phyloP scores from a whole-genome alignment of 2,329 filamentous ascomycete species.

The Fusarium oxysporum region DNA sequence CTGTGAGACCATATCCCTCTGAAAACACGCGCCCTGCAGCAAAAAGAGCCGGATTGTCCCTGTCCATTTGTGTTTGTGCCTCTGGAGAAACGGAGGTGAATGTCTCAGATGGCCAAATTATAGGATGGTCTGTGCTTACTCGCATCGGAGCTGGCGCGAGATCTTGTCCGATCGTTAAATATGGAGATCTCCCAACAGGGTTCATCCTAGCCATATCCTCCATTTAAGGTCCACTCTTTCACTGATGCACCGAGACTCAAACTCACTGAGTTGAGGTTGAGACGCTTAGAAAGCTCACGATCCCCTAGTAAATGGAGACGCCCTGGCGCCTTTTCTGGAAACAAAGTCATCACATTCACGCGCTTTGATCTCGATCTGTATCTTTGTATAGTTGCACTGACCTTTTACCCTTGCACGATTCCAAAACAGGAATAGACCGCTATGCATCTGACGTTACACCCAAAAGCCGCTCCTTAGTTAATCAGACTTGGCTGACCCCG shows the following conservation, averaged over 20 bases:
- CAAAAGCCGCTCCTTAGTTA: neutral
- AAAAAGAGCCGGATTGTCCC: neutral
- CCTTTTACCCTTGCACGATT: neutral
- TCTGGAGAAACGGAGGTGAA: neutral
- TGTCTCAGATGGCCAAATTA: slow-evolving; percentile 10
- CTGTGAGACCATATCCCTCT: neutral
- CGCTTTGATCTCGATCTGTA: neutral
- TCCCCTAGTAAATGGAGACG: neutral
- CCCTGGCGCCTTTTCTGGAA: neutral
- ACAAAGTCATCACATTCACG: neutral
- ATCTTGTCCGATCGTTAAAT: slow-evolving; percentile 38
- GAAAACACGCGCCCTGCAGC: neutral
- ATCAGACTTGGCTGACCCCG: slow-evolving; percentile 3
- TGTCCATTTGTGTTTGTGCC: neutral
- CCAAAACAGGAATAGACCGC: neutral
- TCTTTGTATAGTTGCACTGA: neutral
- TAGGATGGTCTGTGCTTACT: slow-evolving; percentile 35
- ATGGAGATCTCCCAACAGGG: slow-evolving; percentile 18
- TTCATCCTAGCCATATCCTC: slow-evolving; percentile 3
- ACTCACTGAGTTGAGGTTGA: slow-evolving; percentile 5
- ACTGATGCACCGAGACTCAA: neutral
- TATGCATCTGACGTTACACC: slow-evolving; percentile 14
- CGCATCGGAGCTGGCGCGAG: slow-evolving; percentile 37
- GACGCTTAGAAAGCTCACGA: slow-evolving; percentile 17
- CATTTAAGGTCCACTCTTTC: neutral